Conservation (phyloP, 73 alveolate species). For the Stentor coeruleus region DNA sequence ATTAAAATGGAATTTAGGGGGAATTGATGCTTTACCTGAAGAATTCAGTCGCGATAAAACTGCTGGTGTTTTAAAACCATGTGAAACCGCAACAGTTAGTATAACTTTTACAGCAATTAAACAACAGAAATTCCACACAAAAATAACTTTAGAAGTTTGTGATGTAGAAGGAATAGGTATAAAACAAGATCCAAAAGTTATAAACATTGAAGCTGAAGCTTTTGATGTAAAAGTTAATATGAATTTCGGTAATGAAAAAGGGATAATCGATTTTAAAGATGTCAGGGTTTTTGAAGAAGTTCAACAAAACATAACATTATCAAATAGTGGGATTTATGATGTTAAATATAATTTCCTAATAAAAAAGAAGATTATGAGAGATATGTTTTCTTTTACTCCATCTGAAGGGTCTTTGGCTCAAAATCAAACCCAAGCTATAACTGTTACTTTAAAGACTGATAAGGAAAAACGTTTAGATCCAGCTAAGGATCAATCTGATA, state of each 20-base stretch:
- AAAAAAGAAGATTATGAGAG: constrained; percentile 90
- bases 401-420: constrained; percentile 92
- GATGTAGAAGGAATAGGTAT: constrained; percentile 93
- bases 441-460: constrained; percentile 83
- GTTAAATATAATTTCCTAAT: constrained; percentile 83
- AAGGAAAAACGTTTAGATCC: constrained; percentile 94
- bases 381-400: constrained; percentile 91
- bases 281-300: constrained; percentile 97
- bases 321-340: constrained; percentile 91
- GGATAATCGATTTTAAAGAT: constrained; percentile 89
- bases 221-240: constrained; percentile 92
- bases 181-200: constrained; percentile 92
- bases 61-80: constrained; percentile 88
- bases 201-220: constrained; percentile 96
- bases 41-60: constrained; percentile 84
- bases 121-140: constrained; percentile 83
- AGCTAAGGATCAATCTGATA: constrained; percentile 88
- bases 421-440: constrained; percentile 85
- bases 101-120: constrained; percentile 88
- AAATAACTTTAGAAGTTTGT: constrained; percentile 90
- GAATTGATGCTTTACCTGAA: constrained; percentile 83
- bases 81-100: constrained; percentile 85
- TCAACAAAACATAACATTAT: constrained; percentile 76
- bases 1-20: constrained; percentile 93
- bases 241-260: constrained; percentile 75